Evolutionary conservation across 2,329 filamentous ascomycete genomes (phyloP), one percentile per base, ranked within the genome.

Genomic region (Pyricularia grisea): DNA sequence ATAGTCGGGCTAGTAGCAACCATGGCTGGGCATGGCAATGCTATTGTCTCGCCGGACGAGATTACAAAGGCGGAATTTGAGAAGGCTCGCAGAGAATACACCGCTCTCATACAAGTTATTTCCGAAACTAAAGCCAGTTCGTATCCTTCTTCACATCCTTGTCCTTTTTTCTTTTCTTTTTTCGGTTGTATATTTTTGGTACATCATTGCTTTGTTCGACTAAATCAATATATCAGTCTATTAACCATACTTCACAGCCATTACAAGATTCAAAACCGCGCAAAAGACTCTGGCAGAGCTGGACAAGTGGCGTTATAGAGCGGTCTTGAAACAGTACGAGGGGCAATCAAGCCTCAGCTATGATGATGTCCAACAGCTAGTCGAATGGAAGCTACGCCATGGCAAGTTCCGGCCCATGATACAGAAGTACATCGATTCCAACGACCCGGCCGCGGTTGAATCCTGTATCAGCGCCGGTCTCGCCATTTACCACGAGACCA

Each of bases 351-450:
- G 25, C 60, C 85, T 92, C 79, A 79, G 76, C 2, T 83, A 87
- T 65, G 80, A 83, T 0, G 85, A 92, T 73, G 80, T 92, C 42
- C 83, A 86, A 73, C 80, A 74, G 25, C 81, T 92, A 3, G 85
- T 92, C 11, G 84, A 90, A 65, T 92, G 90, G 90, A 92, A 92
- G 76, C 80, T 92, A 67, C 85, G 83, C 60, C 87, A 90, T 76
- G 88, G 88, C 64, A 88, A 85, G 71, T 90, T 86, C 75, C 84
- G 88, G 3, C 87, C 88, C 42, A 85, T 82, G 0, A 80, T 90
- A 71, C 84, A 87, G 80, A 86, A 85, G 71, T 81, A 87, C 10
- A 84, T 89, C 12, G 81, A 84, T 27, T 88, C 86, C 55, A 94
- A 94, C 76, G 78, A 84, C 3, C 75, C 82, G 2, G 73, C 78